phyloP scores from a whole-genome alignment of 2,329 filamentous ascomycete species.

The Xylaria sp. region DNA sequence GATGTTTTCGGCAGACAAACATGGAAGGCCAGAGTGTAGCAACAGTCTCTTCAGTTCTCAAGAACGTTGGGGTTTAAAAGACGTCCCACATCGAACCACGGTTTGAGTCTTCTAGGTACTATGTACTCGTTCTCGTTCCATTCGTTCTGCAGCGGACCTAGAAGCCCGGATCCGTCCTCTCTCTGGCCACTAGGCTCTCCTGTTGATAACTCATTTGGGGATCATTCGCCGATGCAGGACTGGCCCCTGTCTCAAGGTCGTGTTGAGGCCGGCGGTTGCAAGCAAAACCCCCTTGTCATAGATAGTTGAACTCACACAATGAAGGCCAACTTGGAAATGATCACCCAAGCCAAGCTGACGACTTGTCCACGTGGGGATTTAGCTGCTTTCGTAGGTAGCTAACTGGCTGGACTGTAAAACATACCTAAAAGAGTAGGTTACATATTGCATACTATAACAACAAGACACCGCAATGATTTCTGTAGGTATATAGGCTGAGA shows the following conservation, averaged over 20 bases:
- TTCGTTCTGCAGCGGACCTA: not conserved
- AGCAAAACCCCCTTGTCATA: not conserved
- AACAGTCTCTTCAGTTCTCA: no score
- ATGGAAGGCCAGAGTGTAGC: no score
- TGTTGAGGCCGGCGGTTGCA: not conserved
- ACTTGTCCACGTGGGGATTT: not conserved
- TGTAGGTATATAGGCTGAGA: not conserved
- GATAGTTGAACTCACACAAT: not conserved
- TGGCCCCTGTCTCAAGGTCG: not conserved
- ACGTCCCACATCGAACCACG: not conserved
- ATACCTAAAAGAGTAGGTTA: not conserved
- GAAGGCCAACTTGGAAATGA: not conserved
- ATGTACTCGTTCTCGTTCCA: not conserved
- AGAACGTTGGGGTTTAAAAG: not conserved
- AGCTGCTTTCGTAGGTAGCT: not conserved
- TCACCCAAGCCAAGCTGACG: not conserved
- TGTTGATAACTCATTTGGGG: not conserved
- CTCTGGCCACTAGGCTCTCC: not conserved
- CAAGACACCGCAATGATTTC: not conserved
- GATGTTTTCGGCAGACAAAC: no score
- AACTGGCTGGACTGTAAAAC: not conserved
- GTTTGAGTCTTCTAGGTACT: not conserved
- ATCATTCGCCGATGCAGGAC: not conserved
- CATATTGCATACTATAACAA: constrained; percentile 7
- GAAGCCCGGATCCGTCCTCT: not conserved